Evolutionary conservation across 192 early-diverging fungal species (phyloP).

Genomic region (Fimicolochytrium jonesii): DNA sequence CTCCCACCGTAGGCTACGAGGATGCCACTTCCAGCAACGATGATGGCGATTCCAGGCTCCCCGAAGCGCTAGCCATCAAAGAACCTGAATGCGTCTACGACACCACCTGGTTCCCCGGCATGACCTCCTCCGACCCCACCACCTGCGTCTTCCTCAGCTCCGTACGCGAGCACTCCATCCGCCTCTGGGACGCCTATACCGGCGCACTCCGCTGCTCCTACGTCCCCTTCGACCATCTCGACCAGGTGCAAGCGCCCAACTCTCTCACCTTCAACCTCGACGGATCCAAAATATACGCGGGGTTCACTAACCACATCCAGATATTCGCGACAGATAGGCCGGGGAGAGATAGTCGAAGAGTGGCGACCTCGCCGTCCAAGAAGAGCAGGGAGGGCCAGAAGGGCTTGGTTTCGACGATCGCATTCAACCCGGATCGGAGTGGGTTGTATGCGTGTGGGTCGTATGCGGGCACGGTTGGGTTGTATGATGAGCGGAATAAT

Average conservation of each 20-base stretch:
- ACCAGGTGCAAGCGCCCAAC: slow-evolving; percentile 62
- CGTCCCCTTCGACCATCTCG: slow-evolving; percentile 58
- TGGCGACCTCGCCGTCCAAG: slow-evolving; percentile 53
- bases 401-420: slow-evolving; percentile 71
- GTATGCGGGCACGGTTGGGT: slow-evolving; percentile 61
- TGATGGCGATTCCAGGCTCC: not conserved
- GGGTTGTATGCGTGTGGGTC: slow-evolving; percentile 72
- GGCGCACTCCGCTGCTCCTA: slow-evolving; percentile 68
- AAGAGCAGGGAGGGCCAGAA: slow-evolving; percentile 71
- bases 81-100: slow-evolving; percentile 61
- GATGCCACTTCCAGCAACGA: not conserved
- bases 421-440: slow-evolving; percentile 61
- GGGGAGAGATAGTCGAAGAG: slow-evolving; percentile 47
- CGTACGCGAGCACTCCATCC: slow-evolving; percentile 72
- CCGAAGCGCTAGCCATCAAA: slow-evolving; percentile 26
- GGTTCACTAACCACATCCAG: slow-evolving; percentile 62
- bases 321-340: slow-evolving; percentile 67
- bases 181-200: slow-evolving; percentile 66
- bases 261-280: slow-evolving; percentile 65
- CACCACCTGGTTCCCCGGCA: slow-evolving; percentile 57
- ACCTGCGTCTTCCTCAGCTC: slow-evolving; percentile 43
- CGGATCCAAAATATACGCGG: slow-evolving; percentile 64
- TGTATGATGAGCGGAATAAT: slow-evolving; percentile 57
- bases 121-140: slow-evolving; percentile 45
- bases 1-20: not conserved